A percentile compares a stretch with the other conserved stretches of the same genome.
These are phyloP conservation scores for Pseudonitzschia multiseries DNA, from an alignment of 108 stramenopile species.

Conservation along the genomic window DNA sequence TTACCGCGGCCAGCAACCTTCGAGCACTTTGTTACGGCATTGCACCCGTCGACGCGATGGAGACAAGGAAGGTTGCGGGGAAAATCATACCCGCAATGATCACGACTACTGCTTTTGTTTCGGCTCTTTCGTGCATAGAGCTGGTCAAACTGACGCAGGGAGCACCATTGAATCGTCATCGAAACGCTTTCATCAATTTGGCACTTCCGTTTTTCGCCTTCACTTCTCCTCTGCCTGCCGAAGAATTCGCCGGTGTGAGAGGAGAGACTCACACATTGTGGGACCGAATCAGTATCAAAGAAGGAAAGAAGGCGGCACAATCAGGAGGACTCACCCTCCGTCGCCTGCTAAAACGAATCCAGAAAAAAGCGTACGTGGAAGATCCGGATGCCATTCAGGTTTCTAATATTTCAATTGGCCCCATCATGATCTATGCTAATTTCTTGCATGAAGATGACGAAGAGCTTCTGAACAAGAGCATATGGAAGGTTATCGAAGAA, in stretches of 20 bases:
- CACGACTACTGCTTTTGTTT: slow-evolving; percentile 96
- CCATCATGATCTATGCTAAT: slow-evolving; percentile 82
- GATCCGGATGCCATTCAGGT: slow-evolving; percentile 53
- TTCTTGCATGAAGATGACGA: slow-evolving; percentile 80
- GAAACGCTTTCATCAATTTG: slow-evolving; percentile 93
- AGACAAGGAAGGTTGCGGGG: slow-evolving; percentile 93
- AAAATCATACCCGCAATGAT: slow-evolving; percentile 98
- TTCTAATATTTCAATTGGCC: slow-evolving; percentile 66
- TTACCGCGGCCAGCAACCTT: slow-evolving; percentile 92
- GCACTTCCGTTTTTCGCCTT: slow-evolving; percentile 97
- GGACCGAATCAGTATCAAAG: slow-evolving; percentile 84
- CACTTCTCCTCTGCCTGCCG: slow-evolving; percentile 82
- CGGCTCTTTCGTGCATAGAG: slow-evolving; percentile 93
- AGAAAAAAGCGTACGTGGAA: slow-evolving; percentile 43
- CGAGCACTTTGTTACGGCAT: slow-evolving; percentile 95
- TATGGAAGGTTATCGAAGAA: slow-evolving; percentile 61
- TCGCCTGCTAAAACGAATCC: slow-evolving; percentile 51
- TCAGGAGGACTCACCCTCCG: slow-evolving; percentile 56
- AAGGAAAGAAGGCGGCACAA: slow-evolving; percentile 48
- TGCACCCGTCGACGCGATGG: slow-evolving; percentile 89
- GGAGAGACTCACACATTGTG: slow-evolving; percentile 87
- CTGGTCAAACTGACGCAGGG: slow-evolving; percentile 86
- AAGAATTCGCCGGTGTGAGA: slow-evolving; percentile 52
- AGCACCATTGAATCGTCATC: slow-evolving; percentile 68
- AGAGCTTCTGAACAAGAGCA: slow-evolving; percentile 51